Evolutionary conservation across 495 filamentous ascomycete species (phyloP).

Genomic region (Hapsidospora chrysogenum): DNA sequence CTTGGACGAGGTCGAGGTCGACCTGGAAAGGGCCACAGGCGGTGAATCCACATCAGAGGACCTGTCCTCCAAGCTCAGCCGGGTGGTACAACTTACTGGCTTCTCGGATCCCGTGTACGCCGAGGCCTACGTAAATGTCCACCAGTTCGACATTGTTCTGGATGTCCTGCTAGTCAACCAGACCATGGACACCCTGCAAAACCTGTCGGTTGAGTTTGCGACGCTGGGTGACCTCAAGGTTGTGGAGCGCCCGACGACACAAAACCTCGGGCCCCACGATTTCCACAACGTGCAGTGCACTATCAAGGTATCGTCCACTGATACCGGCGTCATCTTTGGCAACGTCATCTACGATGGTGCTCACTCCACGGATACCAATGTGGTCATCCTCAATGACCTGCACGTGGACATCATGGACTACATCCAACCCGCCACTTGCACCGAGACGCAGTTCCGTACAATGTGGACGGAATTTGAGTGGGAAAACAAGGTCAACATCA

Average conservation of each 20-base stretch:
- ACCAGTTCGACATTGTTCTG: conserved; percentile 97
- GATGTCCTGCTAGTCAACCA: conserved; percentile 97
- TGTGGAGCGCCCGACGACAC: conserved; percentile 86
- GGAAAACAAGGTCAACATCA: conserved; percentile 99
- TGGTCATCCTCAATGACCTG: conserved; percentile 96
- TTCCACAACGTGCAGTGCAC: conserved; percentile 97
- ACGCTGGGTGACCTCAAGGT: conserved; percentile 97
- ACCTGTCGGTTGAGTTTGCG: conserved; percentile 93
- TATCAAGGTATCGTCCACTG: conserved; percentile 97
- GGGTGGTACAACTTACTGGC: conserved; percentile 92
- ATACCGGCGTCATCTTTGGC: conserved; percentile 97
- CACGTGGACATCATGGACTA: conserved; percentile 99
- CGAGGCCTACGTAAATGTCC: conserved; percentile 95
- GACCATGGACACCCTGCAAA: conserved; percentile 90
- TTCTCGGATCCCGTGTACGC: conserved; percentile 98
- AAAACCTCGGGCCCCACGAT: conserved; percentile 87
- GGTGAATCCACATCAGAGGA: conserved; percentile 71
- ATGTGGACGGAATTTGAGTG: conserved; percentile 99
- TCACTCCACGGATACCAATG: conserved; percentile 87
- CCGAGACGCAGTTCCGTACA: conserved; percentile 94
- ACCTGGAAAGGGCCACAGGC: conserved; percentile 87
- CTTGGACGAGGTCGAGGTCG: conserved; percentile 68
- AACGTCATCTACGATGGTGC: conserved; percentile 97
- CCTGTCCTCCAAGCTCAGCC: conserved; percentile 79
- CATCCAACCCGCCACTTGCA: conserved; percentile 92